Conservation (phyloP, 768 basidiomycete species). For the Amanita subjunquillea region DNA sequence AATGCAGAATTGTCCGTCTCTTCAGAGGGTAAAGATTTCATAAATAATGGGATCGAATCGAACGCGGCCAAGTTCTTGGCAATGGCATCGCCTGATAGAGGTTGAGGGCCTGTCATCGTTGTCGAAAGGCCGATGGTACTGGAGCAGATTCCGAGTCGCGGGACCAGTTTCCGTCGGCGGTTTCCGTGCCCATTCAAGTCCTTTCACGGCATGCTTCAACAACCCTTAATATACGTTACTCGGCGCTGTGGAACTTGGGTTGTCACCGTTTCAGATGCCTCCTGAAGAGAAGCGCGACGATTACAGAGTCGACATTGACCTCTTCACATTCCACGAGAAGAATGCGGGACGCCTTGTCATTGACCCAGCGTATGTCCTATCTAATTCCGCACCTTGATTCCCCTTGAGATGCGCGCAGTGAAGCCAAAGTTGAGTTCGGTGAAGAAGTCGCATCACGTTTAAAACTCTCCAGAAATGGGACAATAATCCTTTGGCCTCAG, state of each 20-base stretch:
- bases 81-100: conserved; percentile 19
- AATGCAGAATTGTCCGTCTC: conserved; percentile 55
- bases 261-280: not conserved
- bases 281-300: not conserved
- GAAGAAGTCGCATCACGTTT: conserved; percentile 36
- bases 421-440: conserved; percentile 47
- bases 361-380: conserved; percentile 37
- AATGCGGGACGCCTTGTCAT: conserved; percentile 47
- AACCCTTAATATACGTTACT: no score
- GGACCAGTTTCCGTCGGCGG: no score
- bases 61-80: conserved; percentile 32
- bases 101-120: conserved; percentile 22
- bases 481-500: conserved; percentile 52
- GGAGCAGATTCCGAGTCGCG: no score
- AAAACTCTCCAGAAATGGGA: conserved; percentile 41
- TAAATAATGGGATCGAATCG: conserved; percentile 81
- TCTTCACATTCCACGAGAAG: conserved; percentile 35
- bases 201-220: no score
- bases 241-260: no score
- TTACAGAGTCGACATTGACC: conserved; percentile 14
- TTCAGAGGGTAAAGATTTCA: conserved; percentile 75
- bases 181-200: no score
- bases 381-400: not conserved
- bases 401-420: conserved; percentile 18
- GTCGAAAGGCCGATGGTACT: not conserved